Conservation (phyloP, 768 basidiomycete genomes). For the Cystofilobasidium capitatum region DNA sequence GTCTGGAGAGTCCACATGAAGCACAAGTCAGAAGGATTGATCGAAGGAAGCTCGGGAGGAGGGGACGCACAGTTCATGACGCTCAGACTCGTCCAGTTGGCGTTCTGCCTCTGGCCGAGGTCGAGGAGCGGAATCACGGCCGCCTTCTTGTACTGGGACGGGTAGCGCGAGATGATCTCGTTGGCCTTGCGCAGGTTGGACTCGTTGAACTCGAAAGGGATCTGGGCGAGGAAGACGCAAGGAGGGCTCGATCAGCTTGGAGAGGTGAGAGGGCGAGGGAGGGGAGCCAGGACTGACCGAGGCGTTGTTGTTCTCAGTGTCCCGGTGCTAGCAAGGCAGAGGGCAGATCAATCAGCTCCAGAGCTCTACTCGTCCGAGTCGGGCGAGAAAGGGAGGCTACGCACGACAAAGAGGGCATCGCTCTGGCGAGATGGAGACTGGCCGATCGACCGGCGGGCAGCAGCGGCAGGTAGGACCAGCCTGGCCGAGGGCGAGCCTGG, state of each 20-base stretch:
- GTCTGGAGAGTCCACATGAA: conserved; percentile 44
- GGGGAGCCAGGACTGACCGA: conserved; percentile 46
- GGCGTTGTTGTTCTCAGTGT: conserved; percentile 89
- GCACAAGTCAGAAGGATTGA: neutral
- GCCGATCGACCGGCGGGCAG: neutral
- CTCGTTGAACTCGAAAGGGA: conserved; percentile 73
- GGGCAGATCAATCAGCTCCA: neutral
- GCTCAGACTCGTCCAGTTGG: conserved; percentile 94
- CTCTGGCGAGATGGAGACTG: neutral
- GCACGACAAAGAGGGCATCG: conserved; percentile 24
- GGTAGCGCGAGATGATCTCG: conserved; percentile 86
- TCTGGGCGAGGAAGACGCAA: conserved; percentile 44
- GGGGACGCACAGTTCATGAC: conserved; percentile 65
- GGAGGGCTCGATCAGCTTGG: neutral
- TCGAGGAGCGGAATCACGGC: conserved; percentile 95
- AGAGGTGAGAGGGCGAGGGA: neutral
- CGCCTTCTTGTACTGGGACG: conserved; percentile 96
- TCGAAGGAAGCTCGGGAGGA: neutral
- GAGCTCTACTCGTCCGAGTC: neutral
- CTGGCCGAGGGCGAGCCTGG: neutral
- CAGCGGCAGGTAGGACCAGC: neutral
- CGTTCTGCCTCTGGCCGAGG: conserved; percentile 93
- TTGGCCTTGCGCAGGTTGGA: conserved; percentile 77
- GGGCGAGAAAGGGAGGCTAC: neutral
- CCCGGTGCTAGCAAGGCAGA: conserved; percentile 62